Evolutionary conservation across 139 green algal species (phyloP).

Genomic region (Chlorella sp.): DNA sequence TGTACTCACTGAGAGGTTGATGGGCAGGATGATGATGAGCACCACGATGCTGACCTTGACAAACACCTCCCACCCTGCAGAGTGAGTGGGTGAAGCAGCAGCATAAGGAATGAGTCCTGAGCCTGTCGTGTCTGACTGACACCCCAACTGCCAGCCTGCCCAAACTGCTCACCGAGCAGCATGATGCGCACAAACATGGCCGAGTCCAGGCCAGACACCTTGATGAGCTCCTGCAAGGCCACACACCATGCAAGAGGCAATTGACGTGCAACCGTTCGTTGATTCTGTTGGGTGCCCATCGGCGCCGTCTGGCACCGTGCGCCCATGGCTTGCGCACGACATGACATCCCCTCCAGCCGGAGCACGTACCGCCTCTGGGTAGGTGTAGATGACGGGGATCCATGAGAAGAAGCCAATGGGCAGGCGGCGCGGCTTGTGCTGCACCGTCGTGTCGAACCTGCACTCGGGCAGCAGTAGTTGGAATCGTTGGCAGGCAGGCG

Average conservation of each 20-base stretch:
- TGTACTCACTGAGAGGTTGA: slow-evolving; percentile 15
- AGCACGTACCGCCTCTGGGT: background rate
- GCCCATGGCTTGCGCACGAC: no score
- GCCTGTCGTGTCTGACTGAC: no score
- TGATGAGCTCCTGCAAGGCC: background rate
- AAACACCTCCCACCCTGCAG: slow-evolving; percentile 5
- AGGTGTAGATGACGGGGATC: background rate
- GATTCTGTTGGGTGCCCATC: no score
- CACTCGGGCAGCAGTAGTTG: no score
- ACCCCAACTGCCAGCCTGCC: no score
- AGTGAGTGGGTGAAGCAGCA: no score
- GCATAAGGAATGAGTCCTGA: no score
- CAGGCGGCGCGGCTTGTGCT: background rate
- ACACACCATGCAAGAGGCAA: no score
- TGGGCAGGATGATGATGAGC: slow-evolving; percentile 29
- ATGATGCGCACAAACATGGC: background rate
- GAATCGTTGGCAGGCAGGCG: no score
- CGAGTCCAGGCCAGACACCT: background rate
- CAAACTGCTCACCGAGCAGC: background rate
- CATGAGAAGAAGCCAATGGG: background rate
- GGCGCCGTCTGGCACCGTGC: no score
- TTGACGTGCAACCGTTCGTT: no score
- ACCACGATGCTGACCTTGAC: slow-evolving; percentile 17
- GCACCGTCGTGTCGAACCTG: background rate
- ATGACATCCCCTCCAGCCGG: no score